Conservation (phyloP, 306 rosid genomes). For the Crotalaria pallida region DNA sequence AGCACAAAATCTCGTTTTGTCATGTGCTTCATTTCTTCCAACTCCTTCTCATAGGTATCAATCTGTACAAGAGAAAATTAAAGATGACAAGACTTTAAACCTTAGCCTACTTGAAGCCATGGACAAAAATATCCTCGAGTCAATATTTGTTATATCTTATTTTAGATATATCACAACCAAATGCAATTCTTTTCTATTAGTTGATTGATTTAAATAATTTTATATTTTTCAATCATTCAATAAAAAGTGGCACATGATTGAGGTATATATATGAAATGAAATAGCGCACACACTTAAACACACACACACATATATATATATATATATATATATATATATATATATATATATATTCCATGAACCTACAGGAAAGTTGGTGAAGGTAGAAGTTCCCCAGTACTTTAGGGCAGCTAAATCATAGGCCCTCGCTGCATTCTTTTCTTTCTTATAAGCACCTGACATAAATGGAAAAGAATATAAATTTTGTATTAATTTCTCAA, state of each 20-base stretch:
- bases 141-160: no score
- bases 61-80: slow-evolving; percentile 39
- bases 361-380: slow-evolving; percentile 65
- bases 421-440: slow-evolving; percentile 91
- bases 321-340: no score
- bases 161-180: no score
- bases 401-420: slow-evolving; percentile 90
- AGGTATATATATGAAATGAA: no score
- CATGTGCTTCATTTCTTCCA: slow-evolving; percentile 77
- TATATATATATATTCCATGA: no score
- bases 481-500: neutral
- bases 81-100: neutral
- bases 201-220: no score
- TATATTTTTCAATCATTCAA: no score
- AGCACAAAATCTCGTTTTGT: slow-evolving; percentile 77
- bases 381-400: slow-evolving; percentile 88
- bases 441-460: slow-evolving; percentile 87
- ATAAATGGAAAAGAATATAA: neutral
- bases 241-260: no score
- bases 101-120: neutral
- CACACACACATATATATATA: no score
- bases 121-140: neutral
- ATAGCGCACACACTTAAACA: no score
- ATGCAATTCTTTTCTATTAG: no score
- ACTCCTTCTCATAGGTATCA: slow-evolving; percentile 68